Evolutionary conservation across 2,329 filamentous ascomycete species (phyloP).

Genomic region (Trichophyton simii): DNA sequence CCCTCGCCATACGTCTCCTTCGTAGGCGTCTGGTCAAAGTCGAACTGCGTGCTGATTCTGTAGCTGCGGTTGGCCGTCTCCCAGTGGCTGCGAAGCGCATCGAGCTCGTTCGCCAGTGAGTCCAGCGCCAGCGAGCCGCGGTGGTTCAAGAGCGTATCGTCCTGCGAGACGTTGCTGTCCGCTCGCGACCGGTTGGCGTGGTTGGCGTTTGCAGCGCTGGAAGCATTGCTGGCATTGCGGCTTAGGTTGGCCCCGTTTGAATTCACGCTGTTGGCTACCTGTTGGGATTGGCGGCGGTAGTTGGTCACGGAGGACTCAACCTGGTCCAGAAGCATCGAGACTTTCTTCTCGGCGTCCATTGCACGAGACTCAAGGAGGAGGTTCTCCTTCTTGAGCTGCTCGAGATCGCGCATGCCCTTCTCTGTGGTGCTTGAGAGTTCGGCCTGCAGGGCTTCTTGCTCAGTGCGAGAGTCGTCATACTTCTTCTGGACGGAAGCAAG

Average conservation of each 20-base stretch:
- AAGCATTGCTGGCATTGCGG: conserved; percentile 44
- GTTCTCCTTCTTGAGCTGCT: conserved; percentile 75
- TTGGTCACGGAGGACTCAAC: conserved; percentile 89
- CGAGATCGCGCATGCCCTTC: conserved; percentile 55
- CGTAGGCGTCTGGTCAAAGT: conserved; percentile 56
- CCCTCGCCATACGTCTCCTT: conserved; percentile 31
- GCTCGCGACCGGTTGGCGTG: conserved; percentile 25
- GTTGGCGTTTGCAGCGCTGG: conserved; percentile 31
- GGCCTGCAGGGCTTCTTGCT: conserved; percentile 41
- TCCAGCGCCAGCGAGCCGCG: conserved; percentile 61
- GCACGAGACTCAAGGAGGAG: conserved; percentile 67
- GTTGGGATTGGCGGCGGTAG: conserved; percentile 64
- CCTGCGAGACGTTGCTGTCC: conserved; percentile 32
- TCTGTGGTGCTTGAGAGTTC: conserved; percentile 46
- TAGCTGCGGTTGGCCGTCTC: conserved; percentile 94
- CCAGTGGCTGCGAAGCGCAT: conserved; percentile 83
- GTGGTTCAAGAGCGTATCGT: conserved; percentile 36
- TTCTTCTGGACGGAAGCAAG: conserved; percentile 53
- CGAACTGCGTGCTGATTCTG: conserved; percentile 75
- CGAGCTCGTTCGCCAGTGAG: conserved; percentile 80
- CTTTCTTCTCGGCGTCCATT: conserved; percentile 81
- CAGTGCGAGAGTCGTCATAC: conserved; percentile 52
- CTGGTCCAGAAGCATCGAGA: conserved; percentile 83
- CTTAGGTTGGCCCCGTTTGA: conserved; percentile 28
- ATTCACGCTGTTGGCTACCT: conserved; percentile 20